Evolutionary conservation across 192 early-diverging fungal genomes (phyloP).

Genomic region (Linnemannia hyalina): DNA sequence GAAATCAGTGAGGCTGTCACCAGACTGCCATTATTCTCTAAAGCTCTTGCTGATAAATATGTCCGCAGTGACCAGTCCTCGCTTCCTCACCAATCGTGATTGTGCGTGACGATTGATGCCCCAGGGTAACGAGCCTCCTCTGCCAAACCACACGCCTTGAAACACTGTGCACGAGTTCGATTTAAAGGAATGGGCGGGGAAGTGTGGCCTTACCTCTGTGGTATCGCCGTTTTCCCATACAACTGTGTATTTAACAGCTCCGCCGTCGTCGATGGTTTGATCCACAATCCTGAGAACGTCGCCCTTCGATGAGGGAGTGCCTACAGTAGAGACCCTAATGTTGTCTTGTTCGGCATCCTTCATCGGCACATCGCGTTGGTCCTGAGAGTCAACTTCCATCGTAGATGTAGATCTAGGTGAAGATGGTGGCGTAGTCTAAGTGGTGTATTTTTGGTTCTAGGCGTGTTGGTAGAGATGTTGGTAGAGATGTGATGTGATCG

Average conservation of each 20-base stretch:
- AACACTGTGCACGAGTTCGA: background rate
- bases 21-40: background rate
- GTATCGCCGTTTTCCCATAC: constrained; percentile 55
- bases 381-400: constrained; percentile 43
- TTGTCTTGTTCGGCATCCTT: background rate
- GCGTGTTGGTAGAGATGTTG: too few relatives aligned
- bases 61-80: background rate
- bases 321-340: background rate
- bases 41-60: background rate
- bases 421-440: background rate
- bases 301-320: constrained; percentile 19
- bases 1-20: background rate
- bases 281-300: constrained; percentile 48
- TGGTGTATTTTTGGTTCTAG: too few relatives aligned
- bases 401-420: background rate
- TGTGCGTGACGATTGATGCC: background rate
- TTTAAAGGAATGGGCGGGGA: background rate
- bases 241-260: constrained; percentile 53
- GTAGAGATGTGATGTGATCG: background rate
- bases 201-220: constrained; percentile 47
- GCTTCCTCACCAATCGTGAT: background rate
- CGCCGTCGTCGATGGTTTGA: constrained; percentile 48
- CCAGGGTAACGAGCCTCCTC: background rate
- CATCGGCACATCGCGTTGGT: constrained; percentile 28
- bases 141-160: background rate